Evolutionary conservation across 805 yeast species (phyloP).

Genomic region (Kluyveromyces nonfermentans): DNA sequence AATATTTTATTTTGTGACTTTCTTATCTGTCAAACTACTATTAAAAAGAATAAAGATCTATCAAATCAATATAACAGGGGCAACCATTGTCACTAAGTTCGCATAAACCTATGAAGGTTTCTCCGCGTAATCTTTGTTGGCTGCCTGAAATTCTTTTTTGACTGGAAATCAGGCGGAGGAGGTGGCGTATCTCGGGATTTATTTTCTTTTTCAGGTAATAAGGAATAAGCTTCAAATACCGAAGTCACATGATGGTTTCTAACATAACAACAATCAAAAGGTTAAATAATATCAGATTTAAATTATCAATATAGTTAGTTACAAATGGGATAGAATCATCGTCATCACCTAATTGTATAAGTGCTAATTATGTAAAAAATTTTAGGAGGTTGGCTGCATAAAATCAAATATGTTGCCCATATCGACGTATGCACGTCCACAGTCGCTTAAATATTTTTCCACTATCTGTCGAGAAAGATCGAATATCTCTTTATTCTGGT

Average conservation of each 20-base stretch:
- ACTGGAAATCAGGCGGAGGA: not conserved
- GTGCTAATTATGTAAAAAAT: too few species aligned
- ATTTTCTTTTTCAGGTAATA: not conserved
- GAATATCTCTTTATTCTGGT: conserved; percentile 64
- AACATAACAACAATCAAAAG: too few species aligned
- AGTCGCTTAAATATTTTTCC: conserved; percentile 61
- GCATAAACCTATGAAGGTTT: too few species aligned
- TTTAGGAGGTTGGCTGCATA: conserved; percentile 24
- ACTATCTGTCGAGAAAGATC: conserved; percentile 47
- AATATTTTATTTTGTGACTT: too few species aligned
- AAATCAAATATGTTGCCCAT: conserved; percentile 72
- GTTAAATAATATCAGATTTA: too few species aligned
- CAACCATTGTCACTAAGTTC: too few species aligned
- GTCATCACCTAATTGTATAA: too few species aligned
- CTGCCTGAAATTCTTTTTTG: not conserved
- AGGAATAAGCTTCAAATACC: not conserved
- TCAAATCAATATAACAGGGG: too few species aligned
- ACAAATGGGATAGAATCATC: too few species aligned
- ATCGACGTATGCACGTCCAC: conserved; percentile 85
- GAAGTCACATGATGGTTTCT: not conserved
- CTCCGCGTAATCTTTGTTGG: not conserved
- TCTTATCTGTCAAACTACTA: too few species aligned
- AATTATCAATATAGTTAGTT: too few species aligned
- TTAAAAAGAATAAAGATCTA: too few species aligned
- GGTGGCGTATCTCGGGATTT: not conserved